Conservation (phyloP, 2,329 filamentous ascomycete species). For the Ophiostoma sp. region DNA sequence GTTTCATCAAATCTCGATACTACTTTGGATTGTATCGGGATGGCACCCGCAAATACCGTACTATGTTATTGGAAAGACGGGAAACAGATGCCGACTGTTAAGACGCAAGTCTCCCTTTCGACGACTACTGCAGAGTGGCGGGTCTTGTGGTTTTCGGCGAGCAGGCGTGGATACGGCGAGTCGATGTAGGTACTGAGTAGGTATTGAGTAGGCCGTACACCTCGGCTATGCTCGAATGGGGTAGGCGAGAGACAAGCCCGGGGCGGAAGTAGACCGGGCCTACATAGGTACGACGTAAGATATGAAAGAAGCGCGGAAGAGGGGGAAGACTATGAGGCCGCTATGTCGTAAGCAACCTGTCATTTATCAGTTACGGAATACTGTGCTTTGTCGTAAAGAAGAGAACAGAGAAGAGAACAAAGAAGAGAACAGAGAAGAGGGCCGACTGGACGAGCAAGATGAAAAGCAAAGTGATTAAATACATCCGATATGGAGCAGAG, state of each 20-base stretch:
- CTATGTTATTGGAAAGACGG: no score
- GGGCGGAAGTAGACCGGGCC: not conserved
- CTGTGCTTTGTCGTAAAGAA: not conserved
- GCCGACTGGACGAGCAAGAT: not conserved
- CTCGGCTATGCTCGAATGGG: no score
- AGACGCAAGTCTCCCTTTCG: not conserved
- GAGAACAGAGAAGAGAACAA: not conserved
- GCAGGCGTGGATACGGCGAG: not conserved
- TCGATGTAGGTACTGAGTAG: no score
- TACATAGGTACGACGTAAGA: not conserved
- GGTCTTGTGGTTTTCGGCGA: not conserved
- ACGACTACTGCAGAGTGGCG: slow-evolving; percentile 3
- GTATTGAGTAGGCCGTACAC: no score
- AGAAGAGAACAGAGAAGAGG: not conserved
- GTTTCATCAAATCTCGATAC: not conserved
- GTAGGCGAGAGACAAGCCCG: not conserved
- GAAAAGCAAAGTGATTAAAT: not conserved
- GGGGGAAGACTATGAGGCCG: no score
- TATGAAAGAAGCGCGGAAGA: no score
- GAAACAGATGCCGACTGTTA: not conserved
- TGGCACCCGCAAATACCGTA: no score
- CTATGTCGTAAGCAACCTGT: not conserved
- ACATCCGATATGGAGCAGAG: not conserved
- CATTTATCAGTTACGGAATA: not conserved
- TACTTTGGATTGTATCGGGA: no score